Conservation (phyloP, 2,329 filamentous ascomycete species). For the Apiospora malaysiana region DNA sequence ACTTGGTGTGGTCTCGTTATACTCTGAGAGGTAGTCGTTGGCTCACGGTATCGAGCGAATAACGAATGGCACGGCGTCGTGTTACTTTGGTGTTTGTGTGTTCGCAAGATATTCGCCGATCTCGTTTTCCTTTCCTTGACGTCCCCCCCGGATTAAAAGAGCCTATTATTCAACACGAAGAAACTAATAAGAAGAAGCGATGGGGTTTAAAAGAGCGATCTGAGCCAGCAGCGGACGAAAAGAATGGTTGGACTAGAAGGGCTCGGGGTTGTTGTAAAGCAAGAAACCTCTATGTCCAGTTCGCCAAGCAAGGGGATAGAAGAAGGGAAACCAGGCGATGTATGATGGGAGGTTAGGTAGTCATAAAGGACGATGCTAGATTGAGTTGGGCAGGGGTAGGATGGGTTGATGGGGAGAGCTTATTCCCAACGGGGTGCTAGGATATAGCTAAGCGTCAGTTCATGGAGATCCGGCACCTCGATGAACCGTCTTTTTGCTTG, state of each 20-base stretch:
- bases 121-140: slow-evolving; percentile 31
- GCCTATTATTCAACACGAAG: slow-evolving; percentile 31
- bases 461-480: slow-evolving; percentile 19
- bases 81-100: slow-evolving; percentile 22
- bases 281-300: slow-evolving; percentile 50
- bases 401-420: slow-evolving; percentile 18
- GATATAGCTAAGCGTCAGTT: slow-evolving; percentile 5
- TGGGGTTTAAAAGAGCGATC: slow-evolving; percentile 52
- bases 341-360: slow-evolving; percentile 40
- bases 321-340: slow-evolving; percentile 40
- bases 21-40: slow-evolving; percentile 16
- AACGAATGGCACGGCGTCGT: slow-evolving; percentile 20
- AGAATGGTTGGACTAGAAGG: slow-evolving; percentile 46
- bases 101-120: slow-evolving; percentile 23
- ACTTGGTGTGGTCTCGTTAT: slow-evolving; percentile 28
- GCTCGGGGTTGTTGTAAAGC: slow-evolving; percentile 40
- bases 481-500: slow-evolving; percentile 10
- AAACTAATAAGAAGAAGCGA: slow-evolving; percentile 36
- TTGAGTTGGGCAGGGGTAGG: slow-evolving; percentile 4
- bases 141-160: slow-evolving; percentile 35
- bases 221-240: slow-evolving; percentile 65
- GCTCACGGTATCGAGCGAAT: background rate
- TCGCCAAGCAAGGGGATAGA: slow-evolving; percentile 43
- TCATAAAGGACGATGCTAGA: slow-evolving; percentile 44
- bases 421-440: slow-evolving; percentile 9